phyloP scores from a whole-genome alignment of 108 stramenopile genomes.

The Nitzschia sp. region DNA sequence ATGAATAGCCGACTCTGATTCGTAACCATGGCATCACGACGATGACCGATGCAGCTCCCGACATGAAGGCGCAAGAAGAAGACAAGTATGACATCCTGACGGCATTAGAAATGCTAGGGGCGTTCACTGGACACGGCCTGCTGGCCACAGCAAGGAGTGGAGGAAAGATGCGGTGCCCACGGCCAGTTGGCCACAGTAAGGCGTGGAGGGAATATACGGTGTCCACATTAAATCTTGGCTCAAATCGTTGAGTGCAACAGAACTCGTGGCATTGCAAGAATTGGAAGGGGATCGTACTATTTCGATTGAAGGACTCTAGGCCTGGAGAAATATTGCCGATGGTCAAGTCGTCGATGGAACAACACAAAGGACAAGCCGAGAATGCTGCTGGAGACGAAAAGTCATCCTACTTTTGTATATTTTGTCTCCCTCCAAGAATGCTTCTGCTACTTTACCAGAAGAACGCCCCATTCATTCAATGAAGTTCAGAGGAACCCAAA shows the following conservation, averaged over 20 bases:
- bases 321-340: constrained; percentile 84
- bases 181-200: no score
- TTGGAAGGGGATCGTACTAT: constrained; percentile 81
- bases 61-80: no score
- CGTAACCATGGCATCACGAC: no score
- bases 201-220: no score
- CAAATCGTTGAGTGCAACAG: constrained; percentile 45
- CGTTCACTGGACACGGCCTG: no score
- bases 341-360: constrained; percentile 72
- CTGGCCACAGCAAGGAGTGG: no score
- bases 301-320: constrained; percentile 74
- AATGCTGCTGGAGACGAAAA: constrained; percentile 20
- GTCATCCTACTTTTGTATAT: constrained; percentile 35
- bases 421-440: constrained; percentile 37
- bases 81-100: no score
- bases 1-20: not conserved
- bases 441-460: constrained; percentile 5
- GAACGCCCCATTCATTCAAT: constrained; percentile 60
- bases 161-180: no score
- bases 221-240: constrained; percentile 63
- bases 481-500: constrained; percentile 73
- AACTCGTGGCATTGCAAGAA: constrained; percentile 44
- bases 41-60: no score
- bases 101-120: no score
- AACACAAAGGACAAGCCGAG: constrained; percentile 45